Percentiles rank a stretch among this genome's conserved stretches.
Conservation (phyloP, 148 eudicot genomes). For the Limonium bicolor region DNA sequence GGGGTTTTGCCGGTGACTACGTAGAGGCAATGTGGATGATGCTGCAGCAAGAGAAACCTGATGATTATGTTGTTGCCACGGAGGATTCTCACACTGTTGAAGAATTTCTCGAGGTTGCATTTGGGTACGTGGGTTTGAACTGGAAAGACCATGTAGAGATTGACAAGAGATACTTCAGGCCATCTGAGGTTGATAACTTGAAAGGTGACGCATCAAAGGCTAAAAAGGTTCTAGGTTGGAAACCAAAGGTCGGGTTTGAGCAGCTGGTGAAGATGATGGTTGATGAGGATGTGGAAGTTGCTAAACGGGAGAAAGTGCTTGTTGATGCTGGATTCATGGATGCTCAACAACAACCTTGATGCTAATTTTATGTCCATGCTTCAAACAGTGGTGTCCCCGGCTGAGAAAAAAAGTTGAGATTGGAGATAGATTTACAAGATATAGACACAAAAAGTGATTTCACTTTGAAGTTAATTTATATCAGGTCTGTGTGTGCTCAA, state of each 20-base stretch:
- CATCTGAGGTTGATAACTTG: conserved; percentile 87
- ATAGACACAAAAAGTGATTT: too few relatives aligned
- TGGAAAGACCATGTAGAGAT: conserved; percentile 89
- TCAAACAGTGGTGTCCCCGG: too few relatives aligned
- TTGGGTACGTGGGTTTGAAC: conserved; percentile 68
- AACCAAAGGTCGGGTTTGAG: conserved; percentile 77
- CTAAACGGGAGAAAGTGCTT: conserved; percentile 84
- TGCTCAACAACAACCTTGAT: conserved; percentile 87
- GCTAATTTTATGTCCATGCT: too few relatives aligned
- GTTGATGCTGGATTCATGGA: conserved; percentile 90
- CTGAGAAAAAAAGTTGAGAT: too few relatives aligned
- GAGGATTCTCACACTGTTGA: conserved; percentile 88
- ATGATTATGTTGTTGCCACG: conserved; percentile 89
- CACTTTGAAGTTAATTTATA: too few relatives aligned
- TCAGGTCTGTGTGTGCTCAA: too few relatives aligned
- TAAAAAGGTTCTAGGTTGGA: conserved; percentile 72
- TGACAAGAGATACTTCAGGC: conserved; percentile 88
- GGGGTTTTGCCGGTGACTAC: conserved; percentile 97
- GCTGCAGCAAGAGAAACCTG: conserved; percentile 96
- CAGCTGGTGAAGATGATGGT: conserved; percentile 98
- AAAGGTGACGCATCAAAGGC: conserved; percentile 82
- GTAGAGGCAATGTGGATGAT: conserved; percentile 99
- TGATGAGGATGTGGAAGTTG: conserved; percentile 77
- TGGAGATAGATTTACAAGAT: too few relatives aligned
- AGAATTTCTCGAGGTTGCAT: conserved; percentile 75